Base-by-base conservation (phyloP, 2,329 filamentous ascomycete genomes). In the Helotiales sp. region DNA sequence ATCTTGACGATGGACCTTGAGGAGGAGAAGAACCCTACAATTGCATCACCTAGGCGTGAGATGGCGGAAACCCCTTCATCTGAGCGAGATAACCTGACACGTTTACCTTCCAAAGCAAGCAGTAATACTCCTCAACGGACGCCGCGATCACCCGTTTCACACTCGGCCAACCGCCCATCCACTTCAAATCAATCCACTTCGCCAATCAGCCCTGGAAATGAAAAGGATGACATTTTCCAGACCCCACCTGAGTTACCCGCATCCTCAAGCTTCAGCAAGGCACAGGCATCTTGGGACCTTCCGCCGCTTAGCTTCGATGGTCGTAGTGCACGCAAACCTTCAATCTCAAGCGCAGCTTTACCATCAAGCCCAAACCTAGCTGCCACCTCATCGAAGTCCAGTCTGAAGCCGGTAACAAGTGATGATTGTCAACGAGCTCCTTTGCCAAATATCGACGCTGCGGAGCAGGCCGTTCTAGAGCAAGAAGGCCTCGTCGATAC, bases 1-100 rank as follows among this genome's bases (percentile, higher is more conserved):
- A 94, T 98, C 68, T 82, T 99, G 22, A 83, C 89, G 5, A 86
- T 93, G 79, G 96, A 99, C 76, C 82, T 98, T 8, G 91, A 95
- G 63, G 93, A 97, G 72, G 94, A 97, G 75, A 75, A 69, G 37
- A 77, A 76, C 11, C 77, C 78, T 6, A 69, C 70, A 6, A 59
- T 49, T 20, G 43, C 22, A 7, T 34, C 37, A 30, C 60, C 61
- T 17, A 15, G 63, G 32, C 22, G 28, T 67, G 74, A 75, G 10
- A 11, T 64, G 22, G 60, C 40, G 5, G 72, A 74, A 43, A 71
- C 69, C 6, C 68, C 70, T 10, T 40, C 70, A 7, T 70, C 72
- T 7, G 78, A 75, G 67, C 74, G 54, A 77, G 77, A 74, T 71
- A 75, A 63, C 72, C 74, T 61, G 70, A 75, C 15, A 72, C 74